Base-by-base conservation (phyloP, 768 basidiomycete species). In the Phlebiopsis flavidoalba region DNA sequence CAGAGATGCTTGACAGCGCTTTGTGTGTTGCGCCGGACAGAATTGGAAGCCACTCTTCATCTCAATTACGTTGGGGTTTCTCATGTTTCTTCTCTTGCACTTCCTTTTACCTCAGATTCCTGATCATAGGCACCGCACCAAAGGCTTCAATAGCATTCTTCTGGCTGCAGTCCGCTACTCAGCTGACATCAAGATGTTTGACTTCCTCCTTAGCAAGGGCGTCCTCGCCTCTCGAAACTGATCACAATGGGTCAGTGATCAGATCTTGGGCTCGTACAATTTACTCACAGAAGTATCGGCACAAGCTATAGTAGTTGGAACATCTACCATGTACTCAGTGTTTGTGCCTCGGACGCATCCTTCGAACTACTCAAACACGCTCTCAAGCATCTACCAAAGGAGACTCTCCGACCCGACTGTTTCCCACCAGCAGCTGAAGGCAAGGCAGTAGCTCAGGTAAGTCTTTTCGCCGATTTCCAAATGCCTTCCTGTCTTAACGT, bases 141-240 rank as follows among this genome's bases (percentile, higher is more conserved):
- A 51, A 36, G 52, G 78, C 74, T 74, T 78, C 60, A 85, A 81
- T 59, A 65, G 76, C 3, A 64, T 85, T 22, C 66, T 79, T 54
- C 66, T 79, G 56, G 59, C 82, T 11, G 82, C 82, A 0, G 77
- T 77, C 0, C 67, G 70, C 22, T 62, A 52, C 15, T 67, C 66
- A 1, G 69, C 64, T 17, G 65, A 10, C 54, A 68, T 0, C 70
- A 73, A 2, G 58, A 8, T 82, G 14, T 64, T 86, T 21, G 82
- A 86, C 49, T 84, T 79, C 68, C 68, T 86, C 49, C 69, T 85
- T 5, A 72, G 74, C 10, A 78, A 77, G 51, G 78, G 76, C 1
- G 70, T 81, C 7, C n/a, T 80, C 81, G 22, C 74, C 80, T 5
- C 67, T 70, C 8, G 79, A 79, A n/a, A 73, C 65, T 5, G 81